Conservation (phyloP, 2,329 filamentous ascomycete genomes). For the Cryphonectria radicalis region DNA sequence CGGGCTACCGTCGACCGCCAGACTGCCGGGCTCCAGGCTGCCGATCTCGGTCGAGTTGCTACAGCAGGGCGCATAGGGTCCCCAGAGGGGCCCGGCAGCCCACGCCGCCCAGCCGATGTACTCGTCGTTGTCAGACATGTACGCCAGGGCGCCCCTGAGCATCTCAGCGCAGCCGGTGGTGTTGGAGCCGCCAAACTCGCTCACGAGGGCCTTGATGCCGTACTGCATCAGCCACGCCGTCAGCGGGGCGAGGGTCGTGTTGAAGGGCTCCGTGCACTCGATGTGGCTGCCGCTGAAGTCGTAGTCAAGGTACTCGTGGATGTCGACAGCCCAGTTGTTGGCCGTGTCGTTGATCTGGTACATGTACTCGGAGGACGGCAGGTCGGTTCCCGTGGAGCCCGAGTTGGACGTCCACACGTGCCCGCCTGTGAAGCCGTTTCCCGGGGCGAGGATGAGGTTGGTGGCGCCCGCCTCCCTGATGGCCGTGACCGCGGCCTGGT, state of each 20-base stretch:
- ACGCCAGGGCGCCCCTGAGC: slow-evolving; percentile 48
- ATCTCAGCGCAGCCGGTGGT: slow-evolving; percentile 47
- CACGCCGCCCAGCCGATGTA: slow-evolving; percentile 58
- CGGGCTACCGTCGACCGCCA: slow-evolving; percentile 46
- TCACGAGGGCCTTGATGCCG: slow-evolving; percentile 53
- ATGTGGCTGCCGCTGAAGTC: slow-evolving; percentile 51
- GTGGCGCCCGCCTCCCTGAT: slow-evolving; percentile 49
- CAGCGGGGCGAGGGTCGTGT: slow-evolving; percentile 44
- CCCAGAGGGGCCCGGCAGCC: slow-evolving; percentile 56
- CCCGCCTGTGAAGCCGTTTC: slow-evolving; percentile 54
- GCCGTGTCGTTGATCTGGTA: slow-evolving; percentile 49
- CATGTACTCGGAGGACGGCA: slow-evolving; percentile 43
- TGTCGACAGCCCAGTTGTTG: slow-evolving; percentile 54
- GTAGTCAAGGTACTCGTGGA: slow-evolving; percentile 56
- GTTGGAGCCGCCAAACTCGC: slow-evolving; percentile 53
- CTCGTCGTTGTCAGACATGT: slow-evolving; percentile 50
- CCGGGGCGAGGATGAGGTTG: slow-evolving; percentile 54
- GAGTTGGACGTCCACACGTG: slow-evolving; percentile 49
- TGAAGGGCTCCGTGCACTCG: slow-evolving; percentile 46
- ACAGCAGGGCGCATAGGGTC: slow-evolving; percentile 43
- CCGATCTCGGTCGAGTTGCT: slow-evolving; percentile 46
- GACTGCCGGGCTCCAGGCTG: slow-evolving; percentile 52
- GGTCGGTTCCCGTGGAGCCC: slow-evolving; percentile 40
- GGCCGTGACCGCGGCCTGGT: slow-evolving; percentile 51
- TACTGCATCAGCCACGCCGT: slow-evolving; percentile 52